Evolutionary conservation across 1,139 yeast species (phyloP).

Genomic region (Scheffersomyces lignicola): DNA sequence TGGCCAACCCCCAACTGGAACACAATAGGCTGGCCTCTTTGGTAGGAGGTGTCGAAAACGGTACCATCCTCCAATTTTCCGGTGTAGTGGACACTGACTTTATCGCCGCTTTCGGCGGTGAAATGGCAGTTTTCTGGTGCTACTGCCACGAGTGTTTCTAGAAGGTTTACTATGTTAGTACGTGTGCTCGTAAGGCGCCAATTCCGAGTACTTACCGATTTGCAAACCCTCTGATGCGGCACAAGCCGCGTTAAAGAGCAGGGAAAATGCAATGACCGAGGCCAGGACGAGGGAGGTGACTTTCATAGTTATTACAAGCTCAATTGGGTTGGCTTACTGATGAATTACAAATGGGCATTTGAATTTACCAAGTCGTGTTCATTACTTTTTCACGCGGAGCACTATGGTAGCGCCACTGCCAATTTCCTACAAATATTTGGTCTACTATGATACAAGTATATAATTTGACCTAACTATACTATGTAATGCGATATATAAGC

Average conservation of each 20-base stretch:
- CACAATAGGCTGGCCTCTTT: constrained; percentile 63
- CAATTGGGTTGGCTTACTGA: no score
- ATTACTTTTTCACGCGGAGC: no score
- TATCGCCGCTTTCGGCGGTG: constrained; percentile 63
- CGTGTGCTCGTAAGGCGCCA: no score
- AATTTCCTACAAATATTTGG: no score
- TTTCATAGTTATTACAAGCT: constrained; percentile 12
- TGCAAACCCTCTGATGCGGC: constrained; percentile 20
- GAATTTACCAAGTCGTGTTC: no score
- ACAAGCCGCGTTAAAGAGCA: constrained; percentile 9
- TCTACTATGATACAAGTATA: constrained; percentile 23
- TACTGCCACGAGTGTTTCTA: constrained; percentile 34
- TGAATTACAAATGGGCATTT: no score
- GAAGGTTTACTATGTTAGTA: no score
- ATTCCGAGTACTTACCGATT: constrained; percentile 25
- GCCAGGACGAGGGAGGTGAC: constrained; percentile 8
- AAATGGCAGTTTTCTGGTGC: constrained; percentile 53
- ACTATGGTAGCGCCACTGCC: no score
- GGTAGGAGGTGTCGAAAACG: constrained; percentile 71
- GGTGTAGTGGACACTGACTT: constrained; percentile 69
- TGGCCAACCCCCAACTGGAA: constrained; percentile 73
- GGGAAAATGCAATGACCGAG: constrained; percentile 9
- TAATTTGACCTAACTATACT: constrained; percentile 8
- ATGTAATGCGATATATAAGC: constrained; percentile 1
- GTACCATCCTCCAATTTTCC: constrained; percentile 70